Evolutionary conservation across 1,284 basidiomycete species (phyloP).

Genomic region (Stygiomarasmius scandens): DNA sequence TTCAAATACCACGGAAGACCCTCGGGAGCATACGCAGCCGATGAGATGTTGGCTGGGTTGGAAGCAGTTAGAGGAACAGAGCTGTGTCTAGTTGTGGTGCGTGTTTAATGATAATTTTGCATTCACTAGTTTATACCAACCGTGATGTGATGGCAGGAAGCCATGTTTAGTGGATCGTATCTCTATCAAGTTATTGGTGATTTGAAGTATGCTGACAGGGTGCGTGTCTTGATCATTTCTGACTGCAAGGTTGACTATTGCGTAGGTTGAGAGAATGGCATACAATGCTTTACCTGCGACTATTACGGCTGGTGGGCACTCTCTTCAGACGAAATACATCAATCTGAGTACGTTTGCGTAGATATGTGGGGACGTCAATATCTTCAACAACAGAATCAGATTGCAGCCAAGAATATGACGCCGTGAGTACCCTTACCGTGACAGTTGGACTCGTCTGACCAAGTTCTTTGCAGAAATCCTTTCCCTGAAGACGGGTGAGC

Average conservation of each 20-base stretch:
- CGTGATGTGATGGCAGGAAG: conserved; percentile 31
- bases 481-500: conserved; percentile 55
- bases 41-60: conserved; percentile 45
- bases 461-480: conserved; percentile 44
- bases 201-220: conserved; percentile 42
- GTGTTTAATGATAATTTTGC: conserved; percentile 18
- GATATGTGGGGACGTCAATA: conserved; percentile 67
- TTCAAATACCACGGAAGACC: conserved; percentile 50
- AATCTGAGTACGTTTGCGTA: conserved; percentile 18
- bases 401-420: conserved; percentile 58
- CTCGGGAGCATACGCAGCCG: conserved; percentile 45
- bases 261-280: conserved; percentile 57
- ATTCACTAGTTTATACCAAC: too few species aligned
- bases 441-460: neutral
- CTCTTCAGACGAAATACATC: neutral
- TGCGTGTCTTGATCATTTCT: conserved; percentile 19
- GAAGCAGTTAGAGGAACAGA: conserved; percentile 45
- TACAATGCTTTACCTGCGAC: conserved; percentile 63
- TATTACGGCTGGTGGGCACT: conserved; percentile 46
- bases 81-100: conserved; percentile 44
- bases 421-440: conserved; percentile 40
- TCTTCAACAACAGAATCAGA: conserved; percentile 62
- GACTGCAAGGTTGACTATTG: neutral
- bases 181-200: conserved; percentile 47
- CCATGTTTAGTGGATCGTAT: conserved; percentile 48